A percentile compares a stretch with the other conserved stretches of the same genome.
Conservation (phyloP, 345 rosid genomes). For the Lumnitzera littorea region DNA sequence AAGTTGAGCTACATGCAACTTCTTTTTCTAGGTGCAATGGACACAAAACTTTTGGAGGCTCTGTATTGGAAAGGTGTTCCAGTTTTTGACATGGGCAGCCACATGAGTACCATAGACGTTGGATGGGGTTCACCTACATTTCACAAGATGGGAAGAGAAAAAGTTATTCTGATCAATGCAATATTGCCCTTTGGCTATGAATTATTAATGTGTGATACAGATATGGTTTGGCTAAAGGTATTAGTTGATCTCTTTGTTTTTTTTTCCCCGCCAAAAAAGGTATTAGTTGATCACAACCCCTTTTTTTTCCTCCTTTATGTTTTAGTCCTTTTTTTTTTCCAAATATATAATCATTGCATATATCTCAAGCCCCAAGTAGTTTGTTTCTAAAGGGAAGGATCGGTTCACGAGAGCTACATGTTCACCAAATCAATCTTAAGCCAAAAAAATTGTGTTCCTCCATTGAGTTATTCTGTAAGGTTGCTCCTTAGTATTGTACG, state of each 20-base stretch:
- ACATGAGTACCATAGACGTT: conserved; percentile 84
- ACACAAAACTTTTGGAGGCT: conserved; percentile 80
- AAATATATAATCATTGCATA: background rate
- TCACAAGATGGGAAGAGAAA: conserved; percentile 99
- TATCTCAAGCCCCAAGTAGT: too few relatives aligned
- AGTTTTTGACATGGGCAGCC: conserved; percentile 98
- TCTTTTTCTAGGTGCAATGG: conserved; percentile 77
- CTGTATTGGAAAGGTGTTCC: conserved; percentile 98
- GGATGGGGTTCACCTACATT: conserved; percentile 99
- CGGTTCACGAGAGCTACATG: too few relatives aligned
- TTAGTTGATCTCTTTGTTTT: background rate
- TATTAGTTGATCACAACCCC: conserved; percentile 7
- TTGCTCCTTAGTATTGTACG: too few relatives aligned
- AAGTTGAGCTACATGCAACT: conserved; percentile 5
- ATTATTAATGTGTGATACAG: conserved; percentile 94
- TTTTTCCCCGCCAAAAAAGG: conserved; percentile 32
- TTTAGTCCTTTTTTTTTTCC: background rate
- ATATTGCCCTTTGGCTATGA: conserved; percentile 84
- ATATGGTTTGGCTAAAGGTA: conserved; percentile 99
- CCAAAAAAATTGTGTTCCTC: too few relatives aligned
- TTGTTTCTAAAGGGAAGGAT: too few relatives aligned
- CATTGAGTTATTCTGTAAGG: too few relatives aligned
- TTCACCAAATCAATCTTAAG: too few relatives aligned
- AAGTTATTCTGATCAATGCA: conserved; percentile 79
- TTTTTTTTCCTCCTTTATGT: background rate